A percentile compares a stretch with the other conserved stretches of the same genome.
Conservation (phyloP, 2,329 filamentous ascomycete species). For the Polychaeton citri region DNA sequence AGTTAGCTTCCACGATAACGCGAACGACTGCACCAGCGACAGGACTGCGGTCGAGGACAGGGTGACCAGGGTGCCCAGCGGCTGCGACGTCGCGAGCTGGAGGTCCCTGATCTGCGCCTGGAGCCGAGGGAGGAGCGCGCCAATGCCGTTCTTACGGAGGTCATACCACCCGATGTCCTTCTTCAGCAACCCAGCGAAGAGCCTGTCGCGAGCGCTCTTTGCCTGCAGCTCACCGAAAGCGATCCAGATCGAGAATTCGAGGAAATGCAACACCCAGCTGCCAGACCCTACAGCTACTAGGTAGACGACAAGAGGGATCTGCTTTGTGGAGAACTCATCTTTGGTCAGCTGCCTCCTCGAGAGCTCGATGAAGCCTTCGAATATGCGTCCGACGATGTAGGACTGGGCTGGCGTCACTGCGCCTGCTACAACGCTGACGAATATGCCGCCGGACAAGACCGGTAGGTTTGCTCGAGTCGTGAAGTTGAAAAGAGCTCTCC, state of each 20-base stretch:
- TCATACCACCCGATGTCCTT: slow-evolving; percentile 80
- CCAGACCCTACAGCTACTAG: slow-evolving; percentile 50
- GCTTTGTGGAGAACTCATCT: slow-evolving; percentile 38
- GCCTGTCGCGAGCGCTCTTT: slow-evolving; percentile 44
- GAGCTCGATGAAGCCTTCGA: slow-evolving; percentile 55
- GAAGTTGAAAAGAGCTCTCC: slow-evolving; percentile 57
- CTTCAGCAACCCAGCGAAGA: slow-evolving; percentile 57
- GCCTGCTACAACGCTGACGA: slow-evolving; percentile 46
- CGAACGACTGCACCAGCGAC: slow-evolving; percentile 59
- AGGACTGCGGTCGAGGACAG: slow-evolving; percentile 51
- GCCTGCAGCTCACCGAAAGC: slow-evolving; percentile 72
- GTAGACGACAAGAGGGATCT: slow-evolving; percentile 48
- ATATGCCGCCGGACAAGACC: slow-evolving; percentile 41
- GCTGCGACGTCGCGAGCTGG: slow-evolving; percentile 66
- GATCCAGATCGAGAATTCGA: slow-evolving; percentile 59
- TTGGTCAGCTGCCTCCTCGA: slow-evolving; percentile 41
- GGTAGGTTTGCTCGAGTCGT: slow-evolving; percentile 47
- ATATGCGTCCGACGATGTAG: slow-evolving; percentile 61
- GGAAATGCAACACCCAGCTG: slow-evolving; percentile 54
- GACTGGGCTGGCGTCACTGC: slow-evolving; percentile 52
- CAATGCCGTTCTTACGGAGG: slow-evolving; percentile 53
- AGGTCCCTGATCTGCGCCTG: slow-evolving; percentile 76
- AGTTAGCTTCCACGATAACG: slow-evolving; percentile 72
- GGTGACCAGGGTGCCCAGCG: slow-evolving; percentile 56
- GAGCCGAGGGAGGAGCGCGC: slow-evolving; percentile 55